Conservation (phyloP, 2,329 filamentous ascomycete genomes). For the Penicillium sp. region DNA sequence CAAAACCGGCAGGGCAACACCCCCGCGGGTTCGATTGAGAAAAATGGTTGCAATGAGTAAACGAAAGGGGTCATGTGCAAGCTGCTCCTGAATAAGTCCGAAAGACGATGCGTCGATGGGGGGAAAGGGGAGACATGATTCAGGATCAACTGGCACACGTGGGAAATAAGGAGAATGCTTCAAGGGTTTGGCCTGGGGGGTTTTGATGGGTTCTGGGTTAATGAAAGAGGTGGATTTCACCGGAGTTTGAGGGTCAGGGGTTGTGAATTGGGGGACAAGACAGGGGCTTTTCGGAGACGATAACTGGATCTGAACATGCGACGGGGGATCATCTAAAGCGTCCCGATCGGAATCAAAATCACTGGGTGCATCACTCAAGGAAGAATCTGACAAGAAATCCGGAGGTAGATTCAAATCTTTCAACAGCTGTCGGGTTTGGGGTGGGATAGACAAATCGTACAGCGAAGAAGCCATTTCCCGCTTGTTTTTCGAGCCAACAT, state of each 20-base stretch:
- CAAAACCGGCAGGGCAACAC: constrained; percentile 72
- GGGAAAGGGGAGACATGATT: constrained; percentile 61
- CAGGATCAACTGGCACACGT: constrained; percentile 29
- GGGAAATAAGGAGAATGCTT: constrained; percentile 49
- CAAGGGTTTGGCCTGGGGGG: constrained; percentile 11
- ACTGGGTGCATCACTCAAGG: constrained; percentile 37
- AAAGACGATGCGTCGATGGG: constrained; percentile 63
- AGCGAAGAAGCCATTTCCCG: not conserved
- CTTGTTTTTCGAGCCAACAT: not conserved
- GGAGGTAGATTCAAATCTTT: constrained; percentile 14
- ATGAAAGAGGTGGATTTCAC: constrained; percentile 3
- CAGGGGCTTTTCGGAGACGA: not conserved
- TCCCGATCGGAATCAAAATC: constrained; percentile 26
- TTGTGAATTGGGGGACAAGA: not conserved
- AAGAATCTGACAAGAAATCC: constrained; percentile 35
- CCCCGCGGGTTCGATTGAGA: constrained; percentile 76
- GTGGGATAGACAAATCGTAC: constrained; percentile 10
- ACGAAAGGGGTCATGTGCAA: constrained; percentile 72
- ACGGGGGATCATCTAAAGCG: not conserved
- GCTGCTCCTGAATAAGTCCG: constrained; percentile 79
- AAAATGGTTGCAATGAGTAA: constrained; percentile 81
- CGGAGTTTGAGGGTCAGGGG: not conserved
- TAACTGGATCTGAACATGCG: not conserved
- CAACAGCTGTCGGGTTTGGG: constrained; percentile 17
- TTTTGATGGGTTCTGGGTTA: constrained; percentile 10